Conservation (phyloP, 2,329 filamentous ascomycete species). For the Aspergillus sojae region DNA sequence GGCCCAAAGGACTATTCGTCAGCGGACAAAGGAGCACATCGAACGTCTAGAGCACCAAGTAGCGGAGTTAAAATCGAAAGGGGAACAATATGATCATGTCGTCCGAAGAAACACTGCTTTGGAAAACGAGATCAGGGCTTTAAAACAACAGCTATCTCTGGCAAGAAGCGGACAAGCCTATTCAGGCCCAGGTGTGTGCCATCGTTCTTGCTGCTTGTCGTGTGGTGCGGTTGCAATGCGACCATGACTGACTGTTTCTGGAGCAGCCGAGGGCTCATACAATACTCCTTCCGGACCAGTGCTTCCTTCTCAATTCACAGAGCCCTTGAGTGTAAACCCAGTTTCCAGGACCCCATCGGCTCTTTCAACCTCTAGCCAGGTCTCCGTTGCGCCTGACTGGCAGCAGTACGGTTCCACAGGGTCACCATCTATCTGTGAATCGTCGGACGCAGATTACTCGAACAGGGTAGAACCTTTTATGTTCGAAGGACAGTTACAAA, state of each 20-base stretch:
- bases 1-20: slow-evolving; percentile 61
- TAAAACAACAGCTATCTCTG: slow-evolving; percentile 51
- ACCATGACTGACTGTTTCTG: background rate
- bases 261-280: slow-evolving; percentile 22
- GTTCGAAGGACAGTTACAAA: slow-evolving; percentile 21
- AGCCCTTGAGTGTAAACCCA: slow-evolving; percentile 20
- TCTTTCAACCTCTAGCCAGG: slow-evolving; percentile 28
- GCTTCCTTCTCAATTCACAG: slow-evolving; percentile 29
- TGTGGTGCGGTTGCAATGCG: background rate
- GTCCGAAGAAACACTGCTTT: slow-evolving; percentile 57
- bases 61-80: slow-evolving; percentile 53
- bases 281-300: slow-evolving; percentile 22
- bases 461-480: slow-evolving; percentile 28
- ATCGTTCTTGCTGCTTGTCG: background rate
- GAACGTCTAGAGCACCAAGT: slow-evolving; percentile 59
- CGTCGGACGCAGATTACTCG: slow-evolving; percentile 31
- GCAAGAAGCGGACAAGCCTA: slow-evolving; percentile 27
- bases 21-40: slow-evolving; percentile 62
- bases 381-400: slow-evolving; percentile 33
- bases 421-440: slow-evolving; percentile 30
- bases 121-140: slow-evolving; percentile 57
- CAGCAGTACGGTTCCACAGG: slow-evolving; percentile 28
- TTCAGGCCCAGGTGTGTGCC: slow-evolving; percentile 19
- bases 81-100: slow-evolving; percentile 55
- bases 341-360: slow-evolving; percentile 27